phyloP scores from a whole-genome alignment of 2,329 filamentous ascomycete genomes.

The Colletotrichum agaves region DNA sequence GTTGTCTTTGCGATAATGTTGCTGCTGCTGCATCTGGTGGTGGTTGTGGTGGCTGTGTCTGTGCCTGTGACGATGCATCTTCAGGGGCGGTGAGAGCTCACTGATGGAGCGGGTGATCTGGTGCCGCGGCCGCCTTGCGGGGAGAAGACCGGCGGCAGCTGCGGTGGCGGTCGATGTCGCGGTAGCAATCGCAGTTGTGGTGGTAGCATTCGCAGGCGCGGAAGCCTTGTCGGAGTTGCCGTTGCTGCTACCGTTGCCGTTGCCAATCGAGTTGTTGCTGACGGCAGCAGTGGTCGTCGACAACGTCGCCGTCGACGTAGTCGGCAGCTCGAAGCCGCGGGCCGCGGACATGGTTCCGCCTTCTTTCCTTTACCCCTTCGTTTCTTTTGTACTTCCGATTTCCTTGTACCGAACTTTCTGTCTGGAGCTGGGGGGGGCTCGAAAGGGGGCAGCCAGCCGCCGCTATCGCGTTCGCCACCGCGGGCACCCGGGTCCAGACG shows the following conservation, averaged over 20 bases:
- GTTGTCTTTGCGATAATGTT: constrained; percentile 37
- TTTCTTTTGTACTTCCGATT: neutral
- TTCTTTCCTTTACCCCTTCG: neutral
- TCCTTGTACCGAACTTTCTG: neutral
- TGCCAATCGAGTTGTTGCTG: constrained; percentile 16
- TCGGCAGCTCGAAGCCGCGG: constrained; percentile 32
- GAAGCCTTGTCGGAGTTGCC: constrained; percentile 2
- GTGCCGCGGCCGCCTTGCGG: constrained; percentile 50
- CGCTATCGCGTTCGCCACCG: constrained; percentile 14
- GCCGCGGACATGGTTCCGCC: constrained; percentile 33
- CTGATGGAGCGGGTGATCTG: constrained; percentile 67
- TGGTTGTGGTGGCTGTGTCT: constrained; percentile 51
- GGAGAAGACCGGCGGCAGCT: constrained; percentile 21
- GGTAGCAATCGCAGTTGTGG: constrained; percentile 7
- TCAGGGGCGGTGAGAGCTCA: constrained; percentile 61
- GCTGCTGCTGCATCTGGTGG: constrained; percentile 46
- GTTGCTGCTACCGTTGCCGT: constrained; percentile 1
- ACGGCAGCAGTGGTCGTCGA: constrained; percentile 11
- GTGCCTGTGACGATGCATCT: constrained; percentile 47
- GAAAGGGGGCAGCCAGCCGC: constrained; percentile 15
- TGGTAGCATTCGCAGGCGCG: neutral
- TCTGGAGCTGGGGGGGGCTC: neutral
- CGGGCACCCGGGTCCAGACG: constrained; percentile 15
- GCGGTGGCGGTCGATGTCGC: constrained; percentile 14
- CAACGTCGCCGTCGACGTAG: constrained; percentile 22